Evolutionary conservation across 768 basidiomycete species (phyloP), one percentile per base, ranked within the genome.

Genomic region (Tulasnella sp.): DNA sequence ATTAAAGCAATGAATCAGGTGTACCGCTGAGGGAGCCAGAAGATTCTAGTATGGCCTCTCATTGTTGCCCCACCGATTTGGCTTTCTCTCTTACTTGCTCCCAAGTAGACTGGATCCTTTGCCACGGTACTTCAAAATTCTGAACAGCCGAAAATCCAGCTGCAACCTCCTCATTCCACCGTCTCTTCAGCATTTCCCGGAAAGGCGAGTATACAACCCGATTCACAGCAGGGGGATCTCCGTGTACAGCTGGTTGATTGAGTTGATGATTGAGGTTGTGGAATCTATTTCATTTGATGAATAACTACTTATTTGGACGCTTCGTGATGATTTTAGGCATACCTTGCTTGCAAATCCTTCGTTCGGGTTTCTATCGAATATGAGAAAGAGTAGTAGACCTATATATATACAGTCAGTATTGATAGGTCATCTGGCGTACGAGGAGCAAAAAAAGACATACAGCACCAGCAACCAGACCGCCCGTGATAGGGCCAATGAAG

Each of bases 331-430:
- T 20, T 15, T 13, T 13, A 10, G 22, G 15, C 49, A 27, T 29
- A 41, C 49, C 16, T 25, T 24, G 13, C 37, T 28, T 51, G 49
- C 19, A 51, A 34, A 10, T n/a, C n/a, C 35, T 37, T 48, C 35
- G 49, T 51, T 31, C 34, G 37, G 39, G 37, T 24, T 19, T 51
- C 39, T 13, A 51, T 32, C n/a, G 49, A 29, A 29, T 51, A 34
- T 7, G 49, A 51, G 49, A 51, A 51, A 12, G 49, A 51, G 39
- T 32, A 51, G 39, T 51, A 51, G 19, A 51, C 41, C 49, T 51
- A 31, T 25, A 13, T 5, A 35, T 25, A 12, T 8, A 13, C 19
- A 44, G 29, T 12, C 19, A 35, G 12, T 19, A 35, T 12, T 12
- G 34, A 35, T 19, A 35, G 34, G 12, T 12, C 12, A 35, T 10